Conservation (phyloP, 179 eudicot genomes). For the Vitellaria paradoxa region DNA sequence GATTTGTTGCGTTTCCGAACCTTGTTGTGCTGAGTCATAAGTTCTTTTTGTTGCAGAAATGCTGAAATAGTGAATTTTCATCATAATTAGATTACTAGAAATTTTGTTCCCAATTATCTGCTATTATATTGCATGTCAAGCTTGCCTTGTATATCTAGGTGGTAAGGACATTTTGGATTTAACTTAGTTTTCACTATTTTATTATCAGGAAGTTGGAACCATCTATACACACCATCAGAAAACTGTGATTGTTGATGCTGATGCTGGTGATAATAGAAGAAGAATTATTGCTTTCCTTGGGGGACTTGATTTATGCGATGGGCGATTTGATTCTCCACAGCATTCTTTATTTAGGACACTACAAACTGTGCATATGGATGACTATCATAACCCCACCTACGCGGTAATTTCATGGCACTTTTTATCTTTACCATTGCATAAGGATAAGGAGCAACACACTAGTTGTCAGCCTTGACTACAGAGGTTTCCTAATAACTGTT, state of each 20-base stretch:
- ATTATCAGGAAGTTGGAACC: slow-evolving; percentile 59
- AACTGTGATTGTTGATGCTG: slow-evolving; percentile 68
- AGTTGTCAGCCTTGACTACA: background rate
- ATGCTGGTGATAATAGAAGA: slow-evolving; percentile 49
- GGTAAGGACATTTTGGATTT: background rate
- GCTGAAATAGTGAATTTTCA: background rate
- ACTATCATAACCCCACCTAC: slow-evolving; percentile 67
- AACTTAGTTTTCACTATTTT: background rate
- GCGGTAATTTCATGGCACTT: slow-evolving; percentile 31
- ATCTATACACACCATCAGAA: slow-evolving; percentile 89
- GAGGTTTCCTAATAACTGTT: background rate
- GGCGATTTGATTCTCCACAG: slow-evolving; percentile 72
- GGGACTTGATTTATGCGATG: slow-evolving; percentile 82
- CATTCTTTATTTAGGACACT: slow-evolving; percentile 58
- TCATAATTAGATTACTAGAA: background rate
- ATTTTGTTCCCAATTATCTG: background rate
- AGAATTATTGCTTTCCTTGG: slow-evolving; percentile 68
- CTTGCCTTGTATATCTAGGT: background rate
- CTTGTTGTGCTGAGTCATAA: background rate
- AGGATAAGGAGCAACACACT: background rate
- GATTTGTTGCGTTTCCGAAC: background rate
- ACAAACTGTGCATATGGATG: slow-evolving; percentile 56
- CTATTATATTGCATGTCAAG: background rate
- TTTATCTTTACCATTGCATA: slow-evolving; percentile 1
- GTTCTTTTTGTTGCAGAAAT: background rate